Percentiles rank a stretch among this genome's conserved stretches.
Conservation (phyloP, 1,139 yeast species). For the Taiozyma onychis region DNA sequence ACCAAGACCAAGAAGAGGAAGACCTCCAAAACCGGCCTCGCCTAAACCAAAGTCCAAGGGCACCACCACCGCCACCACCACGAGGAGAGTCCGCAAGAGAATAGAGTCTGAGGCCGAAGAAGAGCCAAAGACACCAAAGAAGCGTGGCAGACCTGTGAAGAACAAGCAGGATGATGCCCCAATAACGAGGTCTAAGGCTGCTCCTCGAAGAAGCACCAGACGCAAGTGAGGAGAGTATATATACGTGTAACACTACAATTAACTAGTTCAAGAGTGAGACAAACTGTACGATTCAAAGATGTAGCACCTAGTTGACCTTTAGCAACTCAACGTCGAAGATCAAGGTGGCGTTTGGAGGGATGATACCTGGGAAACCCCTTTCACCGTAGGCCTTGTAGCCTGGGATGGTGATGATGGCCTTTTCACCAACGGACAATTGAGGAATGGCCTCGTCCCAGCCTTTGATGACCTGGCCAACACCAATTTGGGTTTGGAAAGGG, state of each 20-base stretch:
- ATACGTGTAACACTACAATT: background rate
- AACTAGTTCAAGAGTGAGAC: background rate
- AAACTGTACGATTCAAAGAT: background rate
- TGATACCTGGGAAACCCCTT: conserved; percentile 92
- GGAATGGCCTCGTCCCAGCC: conserved; percentile 97
- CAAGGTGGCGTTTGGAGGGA: conserved; percentile 94
- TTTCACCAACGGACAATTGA: conserved; percentile 85
- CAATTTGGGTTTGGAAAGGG: conserved; percentile 90
- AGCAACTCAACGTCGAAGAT: conserved; percentile 89
- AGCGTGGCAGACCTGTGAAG: conserved; percentile 8
- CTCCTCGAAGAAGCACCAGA: conserved; percentile 12
- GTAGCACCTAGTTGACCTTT: conserved; percentile 54
- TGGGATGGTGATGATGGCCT: conserved; percentile 87
- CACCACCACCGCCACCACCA: conserved; percentile 7
- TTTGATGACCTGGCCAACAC: conserved; percentile 92
- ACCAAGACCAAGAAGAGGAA: conserved; percentile 25
- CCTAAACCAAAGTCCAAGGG: conserved; percentile 2
- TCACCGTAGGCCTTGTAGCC: conserved; percentile 91
- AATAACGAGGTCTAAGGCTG: conserved; percentile 10
- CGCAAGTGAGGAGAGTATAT: background rate
- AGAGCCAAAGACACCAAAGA: conserved; percentile 5
- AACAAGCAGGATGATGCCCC: conserved; percentile 5
- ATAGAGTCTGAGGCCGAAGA: conserved; percentile 2
- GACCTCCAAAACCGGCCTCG: conserved; percentile 5
- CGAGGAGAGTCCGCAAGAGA: conserved; percentile 12